A percentile compares a stretch with the other conserved stretches of the same genome.
These are phyloP conservation scores for Starmerella kuoi DNA, from an alignment of 805 yeast genomes.

Conservation along the genomic window DNA sequence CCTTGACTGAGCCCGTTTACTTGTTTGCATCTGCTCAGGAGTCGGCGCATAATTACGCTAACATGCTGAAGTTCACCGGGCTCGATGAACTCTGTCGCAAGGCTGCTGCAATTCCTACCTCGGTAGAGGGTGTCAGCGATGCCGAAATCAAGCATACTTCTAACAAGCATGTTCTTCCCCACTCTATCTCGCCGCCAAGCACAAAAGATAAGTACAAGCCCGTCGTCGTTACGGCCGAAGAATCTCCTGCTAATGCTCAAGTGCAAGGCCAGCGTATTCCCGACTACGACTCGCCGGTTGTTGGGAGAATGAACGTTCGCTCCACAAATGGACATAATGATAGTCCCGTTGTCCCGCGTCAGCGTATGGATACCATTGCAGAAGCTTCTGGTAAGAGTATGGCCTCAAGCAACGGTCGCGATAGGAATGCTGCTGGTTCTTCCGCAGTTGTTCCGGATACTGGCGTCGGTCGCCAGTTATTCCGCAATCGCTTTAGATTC, in stretches of 20 bases:
- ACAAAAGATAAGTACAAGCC: constrained; percentile 70
- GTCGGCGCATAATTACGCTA: constrained; percentile 54
- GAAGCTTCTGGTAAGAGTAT: not conserved
- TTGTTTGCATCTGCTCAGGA: constrained; percentile 44
- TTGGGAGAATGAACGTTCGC: constrained; percentile 16
- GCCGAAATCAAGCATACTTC: constrained; percentile 29
- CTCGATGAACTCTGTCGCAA: constrained; percentile 25
- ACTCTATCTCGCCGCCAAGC: constrained; percentile 83
- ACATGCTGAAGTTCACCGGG: constrained; percentile 54
- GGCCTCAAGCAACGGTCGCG: not conserved
- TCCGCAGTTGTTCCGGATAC: not conserved
- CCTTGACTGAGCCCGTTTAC: constrained; percentile 53
- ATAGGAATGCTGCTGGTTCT: not conserved
- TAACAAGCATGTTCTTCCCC: constrained; percentile 51
- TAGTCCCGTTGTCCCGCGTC: constrained; percentile 12
- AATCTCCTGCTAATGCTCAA: constrained; percentile 8
- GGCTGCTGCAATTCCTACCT: not conserved
- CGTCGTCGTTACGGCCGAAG: constrained; percentile 22
- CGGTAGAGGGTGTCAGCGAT: constrained; percentile 29
- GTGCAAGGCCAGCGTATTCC: constrained; percentile 16
- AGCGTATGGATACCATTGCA: not conserved
- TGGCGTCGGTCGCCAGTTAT: not conserved
- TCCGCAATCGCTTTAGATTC: constrained; percentile 10
- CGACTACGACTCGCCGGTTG: constrained; percentile 24
- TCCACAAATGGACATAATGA: constrained; percentile 1